Evolutionary conservation across 2,329 filamentous ascomycete species (phyloP), one percentile per base, ranked within the genome.

Genomic region (Neonectria coccinea): DNA sequence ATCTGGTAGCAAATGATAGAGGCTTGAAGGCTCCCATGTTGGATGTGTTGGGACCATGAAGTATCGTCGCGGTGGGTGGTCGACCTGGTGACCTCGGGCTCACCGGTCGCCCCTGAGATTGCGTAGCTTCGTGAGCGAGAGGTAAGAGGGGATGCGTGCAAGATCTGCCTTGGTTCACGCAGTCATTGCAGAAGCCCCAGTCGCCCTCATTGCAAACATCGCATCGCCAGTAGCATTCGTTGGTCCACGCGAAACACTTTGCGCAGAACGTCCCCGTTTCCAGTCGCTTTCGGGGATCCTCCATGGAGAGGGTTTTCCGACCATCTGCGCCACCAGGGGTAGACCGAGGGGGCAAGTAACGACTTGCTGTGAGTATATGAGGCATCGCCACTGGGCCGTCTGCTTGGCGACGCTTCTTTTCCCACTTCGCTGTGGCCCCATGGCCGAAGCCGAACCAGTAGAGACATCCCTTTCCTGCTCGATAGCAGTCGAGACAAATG

Each of bases 151-250:
- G 85, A 74, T 98, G 95, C 0, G 90, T 92, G 79, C 95, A 98
- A 64, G 89, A 91, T 64, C 86, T 85, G 16, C 93, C 94, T 76
- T 91, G 89, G 64, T 95, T 94, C 31, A 97, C 93, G 70, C 95
- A 98, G 65, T 85, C 82, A 72, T 94, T 93, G 79, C 95, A 98
- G 76, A 93, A 97, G 0, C 95, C 95, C 94, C 94, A 98, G 74
- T 97, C 94, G 5, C 93, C 95, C 67, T 96, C 89, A 72, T 97
- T 97, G 80, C 95, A 98, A 27, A 85, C 78, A 64, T 91, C 88
- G 77, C 95, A 98, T 67, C 92, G 90, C 95, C 94, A 98, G 79
- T 92, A 97, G 78, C 93, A 96, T 56, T 91, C 87, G 72, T 97
- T 94, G 0, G 93, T 86, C 82, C 89, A 92, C 0, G 86, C 83